These are phyloP conservation scores for Nothophaeocryptopus gaeumannii DNA, from an alignment of 2,329 filamentous ascomycete genomes.

Conservation along the genomic window DNA sequence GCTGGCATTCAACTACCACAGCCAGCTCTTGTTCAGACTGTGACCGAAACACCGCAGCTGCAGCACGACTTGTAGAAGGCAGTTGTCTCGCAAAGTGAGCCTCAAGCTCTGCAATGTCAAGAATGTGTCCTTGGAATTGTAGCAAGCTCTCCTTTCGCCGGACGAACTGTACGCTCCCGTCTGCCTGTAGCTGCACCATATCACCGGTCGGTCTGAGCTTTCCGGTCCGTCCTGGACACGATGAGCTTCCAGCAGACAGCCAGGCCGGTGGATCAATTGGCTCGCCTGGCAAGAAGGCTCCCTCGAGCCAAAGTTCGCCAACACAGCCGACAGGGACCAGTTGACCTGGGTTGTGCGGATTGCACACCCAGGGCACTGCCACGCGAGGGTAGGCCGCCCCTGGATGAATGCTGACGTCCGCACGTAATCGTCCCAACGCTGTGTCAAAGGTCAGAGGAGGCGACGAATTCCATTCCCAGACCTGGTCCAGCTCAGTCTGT, in stretches of 20 bases:
- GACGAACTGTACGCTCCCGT: slow-evolving; percentile 24
- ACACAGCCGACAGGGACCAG: slow-evolving; percentile 13
- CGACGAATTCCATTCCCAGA: slow-evolving; percentile 1
- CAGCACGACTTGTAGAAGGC: neutral
- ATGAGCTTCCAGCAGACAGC: neutral
- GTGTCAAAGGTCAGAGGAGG: neutral
- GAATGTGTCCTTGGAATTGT: neutral
- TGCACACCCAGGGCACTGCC: neutral
- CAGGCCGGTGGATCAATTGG: neutral
- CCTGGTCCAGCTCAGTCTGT: neutral
- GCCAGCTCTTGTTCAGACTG: neutral
- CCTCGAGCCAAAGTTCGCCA: slow-evolving; percentile 49
- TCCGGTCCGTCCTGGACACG: neutral
- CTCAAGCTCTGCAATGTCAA: neutral
- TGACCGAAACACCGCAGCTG: neutral
- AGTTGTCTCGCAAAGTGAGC: slow-evolving; percentile 1
- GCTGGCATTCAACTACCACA: neutral
- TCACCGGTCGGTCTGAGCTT: slow-evolving; percentile 24
- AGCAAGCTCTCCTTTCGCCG: neutral
- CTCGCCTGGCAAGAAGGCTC: slow-evolving; percentile 28
- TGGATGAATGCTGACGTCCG: neutral
- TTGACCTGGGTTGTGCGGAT: neutral
- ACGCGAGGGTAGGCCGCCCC: neutral
- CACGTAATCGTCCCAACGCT: neutral
- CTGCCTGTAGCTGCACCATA: slow-evolving; percentile 21